Conservation (phyloP, 176 grass and related monocot genomes). For the Eragrostis nindensis region DNA sequence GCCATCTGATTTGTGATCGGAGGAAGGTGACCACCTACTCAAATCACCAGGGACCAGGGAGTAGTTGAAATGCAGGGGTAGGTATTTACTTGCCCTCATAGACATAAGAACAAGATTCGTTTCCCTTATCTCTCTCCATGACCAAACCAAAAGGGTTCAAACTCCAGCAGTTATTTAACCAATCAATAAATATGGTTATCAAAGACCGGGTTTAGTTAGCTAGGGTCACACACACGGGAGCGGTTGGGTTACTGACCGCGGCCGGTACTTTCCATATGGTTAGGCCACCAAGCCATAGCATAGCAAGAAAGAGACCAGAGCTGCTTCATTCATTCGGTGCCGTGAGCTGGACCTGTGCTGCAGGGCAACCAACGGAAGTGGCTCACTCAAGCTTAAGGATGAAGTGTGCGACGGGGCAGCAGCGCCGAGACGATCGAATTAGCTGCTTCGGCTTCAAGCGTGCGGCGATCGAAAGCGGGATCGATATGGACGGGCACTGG, state of each 20-base stretch:
- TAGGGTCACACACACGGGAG: neutral
- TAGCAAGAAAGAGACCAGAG: constrained; percentile 10
- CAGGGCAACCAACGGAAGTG: neutral
- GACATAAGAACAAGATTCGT: neutral
- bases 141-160: neutral
- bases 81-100: neutral
- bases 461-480: neutral
- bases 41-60: neutral
- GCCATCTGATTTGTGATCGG: neutral
- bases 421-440: neutral
- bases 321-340: neutral
- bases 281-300: constrained; percentile 19
- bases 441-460: neutral
- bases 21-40: constrained; percentile 10
- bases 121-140: neutral
- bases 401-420: constrained; percentile 2
- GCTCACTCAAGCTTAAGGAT: neutral
- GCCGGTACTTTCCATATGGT: neutral
- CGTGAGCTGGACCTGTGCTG: constrained; percentile 29
- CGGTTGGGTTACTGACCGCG: constrained; percentile 29
- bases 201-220: constrained; percentile 39
- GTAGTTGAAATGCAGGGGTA: constrained; percentile 29
- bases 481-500: constrained; percentile 9
- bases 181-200: neutral
- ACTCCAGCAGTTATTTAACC: neutral